Percentiles rank a stretch among this genome's conserved stretches.
phyloP scores from a whole-genome alignment of 306 rosid genomes.

The Biancaea sappan region DNA sequence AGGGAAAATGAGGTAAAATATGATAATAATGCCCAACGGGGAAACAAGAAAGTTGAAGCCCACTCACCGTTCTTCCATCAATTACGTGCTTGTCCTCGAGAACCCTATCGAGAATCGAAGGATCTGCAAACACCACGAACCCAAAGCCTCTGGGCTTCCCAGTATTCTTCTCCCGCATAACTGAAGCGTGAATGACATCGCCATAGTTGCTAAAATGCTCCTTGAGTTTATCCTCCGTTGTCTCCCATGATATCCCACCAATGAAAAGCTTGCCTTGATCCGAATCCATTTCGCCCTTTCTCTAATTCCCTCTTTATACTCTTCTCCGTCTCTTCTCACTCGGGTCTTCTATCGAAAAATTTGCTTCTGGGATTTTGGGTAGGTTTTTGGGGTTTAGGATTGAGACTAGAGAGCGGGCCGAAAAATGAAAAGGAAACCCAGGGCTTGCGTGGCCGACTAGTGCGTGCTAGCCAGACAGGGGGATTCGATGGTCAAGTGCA shows the following conservation, averaged over 20 bases:
- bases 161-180: constrained; percentile 85
- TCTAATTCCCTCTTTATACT: background rate
- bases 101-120: constrained; percentile 84
- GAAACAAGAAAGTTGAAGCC: no score
- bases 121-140: constrained; percentile 89
- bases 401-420: background rate
- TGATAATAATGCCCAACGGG: background rate
- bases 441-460: background rate
- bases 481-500: no score
- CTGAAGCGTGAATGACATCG: constrained; percentile 77
- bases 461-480: no score
- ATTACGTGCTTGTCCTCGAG: constrained; percentile 83
- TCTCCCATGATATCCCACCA: constrained; percentile 98
- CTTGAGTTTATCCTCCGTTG: constrained; percentile 85
- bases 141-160: constrained; percentile 90
- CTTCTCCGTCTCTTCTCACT: background rate
- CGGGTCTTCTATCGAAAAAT: background rate
- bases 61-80: constrained; percentile 85
- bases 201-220: constrained; percentile 83
- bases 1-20: background rate
- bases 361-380: background rate
- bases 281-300: constrained; percentile 64
- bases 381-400: background rate
- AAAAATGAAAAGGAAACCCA: background rate
- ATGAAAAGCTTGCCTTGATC: constrained; percentile 96